A percentile compares a stretch with the other conserved stretches of the same genome.
phyloP scores from a whole-genome alignment of 495 filamentous ascomycete species.

The Margaritispora aquatica region DNA sequence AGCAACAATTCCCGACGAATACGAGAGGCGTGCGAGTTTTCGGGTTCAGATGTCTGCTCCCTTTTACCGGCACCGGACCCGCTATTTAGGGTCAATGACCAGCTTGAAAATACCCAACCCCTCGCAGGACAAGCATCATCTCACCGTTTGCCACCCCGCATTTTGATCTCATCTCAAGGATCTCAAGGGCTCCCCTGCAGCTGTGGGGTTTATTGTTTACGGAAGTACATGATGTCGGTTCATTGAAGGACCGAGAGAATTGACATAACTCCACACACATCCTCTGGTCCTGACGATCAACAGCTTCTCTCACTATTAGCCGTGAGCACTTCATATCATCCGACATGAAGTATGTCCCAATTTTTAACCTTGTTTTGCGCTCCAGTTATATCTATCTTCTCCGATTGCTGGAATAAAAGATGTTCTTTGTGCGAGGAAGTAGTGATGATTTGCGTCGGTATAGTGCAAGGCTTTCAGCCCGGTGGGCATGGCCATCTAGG shows the following conservation, averaged over 20 bases:
- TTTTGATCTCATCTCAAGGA: not conserved
- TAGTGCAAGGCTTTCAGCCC: no score
- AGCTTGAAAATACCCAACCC: not conserved
- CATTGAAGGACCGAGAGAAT: not conserved
- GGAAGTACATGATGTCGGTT: not conserved
- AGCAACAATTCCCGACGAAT: no score
- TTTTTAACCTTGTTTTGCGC: not conserved
- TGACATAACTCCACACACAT: not conserved
- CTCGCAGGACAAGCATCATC: not conserved
- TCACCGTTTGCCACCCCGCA: not conserved
- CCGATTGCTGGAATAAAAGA: slow-evolving; percentile 16
- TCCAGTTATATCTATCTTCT: not conserved
- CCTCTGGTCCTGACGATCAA: slow-evolving; percentile 1
- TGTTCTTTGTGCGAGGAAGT: not conserved
- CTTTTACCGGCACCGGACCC: no score
- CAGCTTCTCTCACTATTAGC: slow-evolving; percentile 2
- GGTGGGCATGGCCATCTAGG: no score
- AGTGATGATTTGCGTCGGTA: no score
- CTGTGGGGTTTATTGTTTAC: no score
- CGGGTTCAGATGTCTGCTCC: not conserved
- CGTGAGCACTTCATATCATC: slow-evolving; percentile 2
- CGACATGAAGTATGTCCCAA: not conserved
- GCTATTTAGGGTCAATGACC: not conserved
- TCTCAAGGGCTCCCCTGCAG: not conserved
- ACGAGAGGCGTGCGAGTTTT: not conserved